These are phyloP conservation scores for Apiospora malaysiana DNA, from an alignment of 2,329 filamentous ascomycete species.

Conservation along the genomic window DNA sequence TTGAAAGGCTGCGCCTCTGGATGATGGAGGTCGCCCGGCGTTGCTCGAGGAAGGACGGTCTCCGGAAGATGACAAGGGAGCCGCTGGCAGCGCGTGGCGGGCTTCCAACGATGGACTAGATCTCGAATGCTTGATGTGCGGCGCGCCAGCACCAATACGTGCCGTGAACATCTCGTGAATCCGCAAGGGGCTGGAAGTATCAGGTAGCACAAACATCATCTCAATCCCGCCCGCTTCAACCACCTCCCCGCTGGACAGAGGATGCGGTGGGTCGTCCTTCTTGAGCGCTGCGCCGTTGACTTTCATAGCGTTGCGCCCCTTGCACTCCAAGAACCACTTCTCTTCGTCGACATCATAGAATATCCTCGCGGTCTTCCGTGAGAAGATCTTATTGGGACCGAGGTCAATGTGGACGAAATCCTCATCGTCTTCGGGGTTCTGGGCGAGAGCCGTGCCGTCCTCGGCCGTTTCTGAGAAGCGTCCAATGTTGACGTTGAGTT, in stretches of 20 bases:
- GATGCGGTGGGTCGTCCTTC: slow-evolving; percentile 64
- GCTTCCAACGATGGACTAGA: slow-evolving; percentile 35
- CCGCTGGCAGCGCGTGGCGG: slow-evolving; percentile 37
- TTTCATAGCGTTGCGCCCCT: slow-evolving; percentile 89
- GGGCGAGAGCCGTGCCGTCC: slow-evolving; percentile 44
- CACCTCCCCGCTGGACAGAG: slow-evolving; percentile 84
- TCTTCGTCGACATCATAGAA: slow-evolving; percentile 71
- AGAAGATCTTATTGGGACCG: slow-evolving; percentile 82
- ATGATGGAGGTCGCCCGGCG: slow-evolving; percentile 31
- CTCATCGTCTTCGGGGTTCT: slow-evolving; percentile 52
- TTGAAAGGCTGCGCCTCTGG: slow-evolving; percentile 39
- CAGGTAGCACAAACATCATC: slow-evolving; percentile 98
- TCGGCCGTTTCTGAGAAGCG: slow-evolving; percentile 63
- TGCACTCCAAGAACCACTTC: slow-evolving; percentile 84
- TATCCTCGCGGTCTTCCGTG: slow-evolving; percentile 77
- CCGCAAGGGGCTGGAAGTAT: slow-evolving; percentile 67
- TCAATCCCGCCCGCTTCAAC: slow-evolving; percentile 92
- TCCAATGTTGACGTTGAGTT: slow-evolving; percentile 77
- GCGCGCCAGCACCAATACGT: slow-evolving; percentile 61
- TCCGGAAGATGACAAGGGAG: slow-evolving; percentile 35
- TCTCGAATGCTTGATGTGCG: slow-evolving; percentile 27
- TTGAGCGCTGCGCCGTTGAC: slow-evolving; percentile 78
- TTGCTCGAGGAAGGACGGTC: slow-evolving; percentile 25
- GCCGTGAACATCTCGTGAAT: slow-evolving; percentile 74
- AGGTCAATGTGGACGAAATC: slow-evolving; percentile 83